Evolutionary conservation across 352 stramenopile species (phyloP), one percentile per base, ranked within the genome.

Genomic region (Pythium biforme): DNA sequence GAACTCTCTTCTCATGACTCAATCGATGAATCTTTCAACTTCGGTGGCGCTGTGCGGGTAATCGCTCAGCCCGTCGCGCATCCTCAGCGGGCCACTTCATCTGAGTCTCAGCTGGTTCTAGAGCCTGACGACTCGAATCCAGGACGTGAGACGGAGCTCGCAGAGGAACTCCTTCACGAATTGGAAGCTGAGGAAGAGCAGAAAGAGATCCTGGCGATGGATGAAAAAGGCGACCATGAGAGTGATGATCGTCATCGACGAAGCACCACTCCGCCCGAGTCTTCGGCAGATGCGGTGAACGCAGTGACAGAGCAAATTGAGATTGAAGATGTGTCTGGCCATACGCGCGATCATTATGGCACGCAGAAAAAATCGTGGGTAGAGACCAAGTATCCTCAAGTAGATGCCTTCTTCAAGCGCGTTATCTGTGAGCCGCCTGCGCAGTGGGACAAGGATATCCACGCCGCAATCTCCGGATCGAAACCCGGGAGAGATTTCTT

Each of bases 401-500:
- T 75, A 14, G 54, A 80, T 31, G 68, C 55, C 10, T 96, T 92
- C 61, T 90, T 90, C 49, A 64, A 83, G 7, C 72, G 73, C 4
- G 72, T 96, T 11, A 68, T 92, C 23, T 88, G 79, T 41, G 62
- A 73, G 11, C 82, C 84, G 31, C 87, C 87, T 11, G 39, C 74
- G 46, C 73, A 91, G 52, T 96, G 87, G 87, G 87, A 96, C 67
- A 92, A 89, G 52, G 83, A 94, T 55, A 94, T 94, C 40, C 79
- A 96, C 27, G 77, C 85, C 14, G 86, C 87, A 4, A 90, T 93
- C 46, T 80, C 73, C 2, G 85, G 83, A 1, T 75, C 83, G 33
- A 96, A 96, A 49, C 87, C 87, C 0, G 87, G 87, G 12, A 72
- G 83, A 4, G 83, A 94, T 63, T 94, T 77, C 53, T 90, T 89